These are phyloP conservation scores for Funneliformis mosseae DNA, from an alignment of 192 early-diverging fungal genomes.

Conservation along the genomic window DNA sequence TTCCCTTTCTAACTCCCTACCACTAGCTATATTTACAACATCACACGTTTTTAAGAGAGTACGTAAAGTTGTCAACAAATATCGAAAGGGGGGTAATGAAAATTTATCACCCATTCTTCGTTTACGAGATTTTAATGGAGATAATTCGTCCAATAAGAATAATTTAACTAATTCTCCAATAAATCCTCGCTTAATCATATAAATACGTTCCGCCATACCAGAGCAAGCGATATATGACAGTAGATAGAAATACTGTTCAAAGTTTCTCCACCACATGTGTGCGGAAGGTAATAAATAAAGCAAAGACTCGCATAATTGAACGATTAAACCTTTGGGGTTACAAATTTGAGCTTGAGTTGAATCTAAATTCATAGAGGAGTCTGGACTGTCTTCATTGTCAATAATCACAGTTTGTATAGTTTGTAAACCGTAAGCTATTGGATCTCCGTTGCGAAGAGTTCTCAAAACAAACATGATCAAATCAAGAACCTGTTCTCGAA, in stretches of 20 bases:
- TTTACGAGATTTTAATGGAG: conserved; percentile 37
- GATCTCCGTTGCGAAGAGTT: conserved; percentile 38
- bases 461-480: conserved; percentile 41
- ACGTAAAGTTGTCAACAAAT: conserved; percentile 40
- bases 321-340: conserved; percentile 31
- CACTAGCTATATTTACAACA: conserved; percentile 5
- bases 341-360: conserved; percentile 13
- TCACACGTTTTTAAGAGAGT: conserved; percentile 41
- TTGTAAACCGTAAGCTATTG: conserved; percentile 37
- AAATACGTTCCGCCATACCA: conserved; percentile 38
- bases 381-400: background rate
- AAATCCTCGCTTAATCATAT: conserved; percentile 43
- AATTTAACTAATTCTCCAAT: conserved; percentile 42
- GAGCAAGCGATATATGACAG: conserved; percentile 44
- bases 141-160: conserved; percentile 43
- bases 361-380: conserved; percentile 8
- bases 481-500: conserved; percentile 46
- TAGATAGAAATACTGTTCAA: conserved; percentile 51
- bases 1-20: conserved; percentile 17
- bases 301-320: conserved; percentile 33
- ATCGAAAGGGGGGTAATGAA: conserved; percentile 46
- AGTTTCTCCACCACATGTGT: conserved; percentile 45
- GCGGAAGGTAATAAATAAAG: conserved; percentile 42
- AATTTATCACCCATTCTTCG: conserved; percentile 55
- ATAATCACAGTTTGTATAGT: background rate